These are phyloP conservation scores for Mycosphaerella sp. DNA, from an alignment of 2,329 filamentous ascomycete species.

Conservation along the genomic window DNA sequence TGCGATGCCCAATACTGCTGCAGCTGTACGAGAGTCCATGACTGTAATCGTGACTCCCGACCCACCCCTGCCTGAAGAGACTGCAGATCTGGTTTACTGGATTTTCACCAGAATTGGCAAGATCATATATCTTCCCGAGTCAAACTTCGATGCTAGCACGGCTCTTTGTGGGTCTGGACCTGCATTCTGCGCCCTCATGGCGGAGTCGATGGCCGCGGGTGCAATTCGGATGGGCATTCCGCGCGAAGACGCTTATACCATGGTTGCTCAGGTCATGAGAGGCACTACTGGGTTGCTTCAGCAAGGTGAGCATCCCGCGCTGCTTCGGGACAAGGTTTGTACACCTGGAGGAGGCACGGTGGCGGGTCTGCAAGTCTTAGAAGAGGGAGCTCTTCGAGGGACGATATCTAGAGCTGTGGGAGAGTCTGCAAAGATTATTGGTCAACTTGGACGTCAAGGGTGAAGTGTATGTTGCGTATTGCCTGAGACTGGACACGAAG, in stretches of 20 bases:
- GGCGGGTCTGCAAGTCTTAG: conserved; percentile 64
- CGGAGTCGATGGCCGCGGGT: conserved; percentile 70
- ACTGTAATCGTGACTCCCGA: conserved; percentile 62
- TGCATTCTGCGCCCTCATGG: conserved; percentile 68
- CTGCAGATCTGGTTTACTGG: conserved; percentile 60
- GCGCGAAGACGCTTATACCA: conserved; percentile 63
- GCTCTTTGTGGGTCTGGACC: conserved; percentile 69
- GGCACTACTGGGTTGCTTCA: conserved; percentile 65
- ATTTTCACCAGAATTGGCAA: conserved; percentile 71
- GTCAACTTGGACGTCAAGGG: not conserved
- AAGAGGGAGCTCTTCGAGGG: conserved; percentile 65
- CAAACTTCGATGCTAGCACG: conserved; percentile 66
- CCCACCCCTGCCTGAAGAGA: conserved; percentile 51
- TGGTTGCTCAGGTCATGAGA: conserved; percentile 74
- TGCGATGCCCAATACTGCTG: conserved; percentile 80
- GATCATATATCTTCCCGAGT: conserved; percentile 60
- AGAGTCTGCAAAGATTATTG: conserved; percentile 41
- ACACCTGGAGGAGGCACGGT: conserved; percentile 76
- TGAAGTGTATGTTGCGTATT: too few relatives aligned
- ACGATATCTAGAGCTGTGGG: conserved; percentile 62
- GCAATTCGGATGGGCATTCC: conserved; percentile 74
- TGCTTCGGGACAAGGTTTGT: conserved; percentile 68
- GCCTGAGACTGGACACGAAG: too few relatives aligned
- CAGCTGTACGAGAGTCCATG: conserved; percentile 73
- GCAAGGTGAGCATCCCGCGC: conserved; percentile 64